phyloP scores from a whole-genome alignment of 192 early-diverging fungal genomes.

The Obelidium mucronatum region DNA sequence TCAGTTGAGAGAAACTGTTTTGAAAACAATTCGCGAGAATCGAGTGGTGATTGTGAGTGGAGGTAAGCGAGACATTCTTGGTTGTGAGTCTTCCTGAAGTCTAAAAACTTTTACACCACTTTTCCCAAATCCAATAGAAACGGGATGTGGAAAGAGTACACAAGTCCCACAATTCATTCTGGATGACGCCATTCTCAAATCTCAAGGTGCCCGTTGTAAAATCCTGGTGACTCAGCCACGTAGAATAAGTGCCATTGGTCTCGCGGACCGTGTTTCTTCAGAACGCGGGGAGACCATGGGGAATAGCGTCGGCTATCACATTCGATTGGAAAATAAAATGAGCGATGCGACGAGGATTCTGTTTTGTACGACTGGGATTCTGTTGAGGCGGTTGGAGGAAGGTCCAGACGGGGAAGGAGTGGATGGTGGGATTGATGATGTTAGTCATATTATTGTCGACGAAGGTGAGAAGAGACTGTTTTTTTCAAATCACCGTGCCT shows the following conservation, averaged over 20 bases:
- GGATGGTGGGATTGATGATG: conserved; percentile 47
- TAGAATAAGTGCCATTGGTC: conserved; percentile 61
- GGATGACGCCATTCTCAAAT: conserved; percentile 37
- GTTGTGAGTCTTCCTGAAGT: not conserved
- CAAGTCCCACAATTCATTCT: conserved; percentile 55
- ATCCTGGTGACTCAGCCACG: conserved; percentile 53
- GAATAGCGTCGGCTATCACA: conserved; percentile 68
- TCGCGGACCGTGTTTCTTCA: conserved; percentile 61
- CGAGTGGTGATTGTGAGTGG: conserved; percentile 51
- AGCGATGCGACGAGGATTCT: conserved; percentile 58
- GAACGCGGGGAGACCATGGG: conserved; percentile 59
- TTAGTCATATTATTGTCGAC: conserved; percentile 76
- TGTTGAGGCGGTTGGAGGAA: conserved; percentile 66
- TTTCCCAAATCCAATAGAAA: conserved; percentile 7
- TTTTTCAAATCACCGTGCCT: too few species aligned
- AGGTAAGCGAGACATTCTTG: conserved; percentile 23
- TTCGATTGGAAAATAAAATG: conserved; percentile 52
- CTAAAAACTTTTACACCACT: too few species aligned
- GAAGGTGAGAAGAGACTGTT: too few species aligned
- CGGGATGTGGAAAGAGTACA: conserved; percentile 47
- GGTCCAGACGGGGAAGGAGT: conserved; percentile 32
- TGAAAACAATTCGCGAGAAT: conserved; percentile 39
- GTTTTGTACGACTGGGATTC: conserved; percentile 74
- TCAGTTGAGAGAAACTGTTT: conserved; percentile 30
- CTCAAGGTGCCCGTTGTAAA: conserved; percentile 42